Conservation (phyloP, 768 basidiomycete genomes). For the Leucocoprinus birnbaumii region DNA sequence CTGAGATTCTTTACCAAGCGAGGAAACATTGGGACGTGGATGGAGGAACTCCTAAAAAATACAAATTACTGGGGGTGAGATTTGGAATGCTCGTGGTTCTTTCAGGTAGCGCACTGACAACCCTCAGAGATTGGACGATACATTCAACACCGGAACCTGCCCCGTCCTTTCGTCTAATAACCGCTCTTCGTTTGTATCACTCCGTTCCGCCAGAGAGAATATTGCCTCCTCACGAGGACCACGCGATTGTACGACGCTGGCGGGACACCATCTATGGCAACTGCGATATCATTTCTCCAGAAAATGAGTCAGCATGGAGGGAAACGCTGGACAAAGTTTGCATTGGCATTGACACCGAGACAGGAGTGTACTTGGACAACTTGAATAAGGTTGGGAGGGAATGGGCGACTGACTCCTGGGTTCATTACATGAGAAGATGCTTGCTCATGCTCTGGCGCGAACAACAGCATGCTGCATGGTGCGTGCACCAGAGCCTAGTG, state of each 20-base stretch:
- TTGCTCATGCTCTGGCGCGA: conserved; percentile 10
- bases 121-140: conserved; percentile 74
- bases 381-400: conserved; percentile 5
- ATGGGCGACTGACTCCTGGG: conserved; percentile 7
- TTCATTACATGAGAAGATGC: conserved; percentile 8
- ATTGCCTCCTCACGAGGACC: conserved; percentile 20
- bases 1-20: conserved; percentile 46
- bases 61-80: conserved; percentile 86
- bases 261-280: conserved; percentile 47
- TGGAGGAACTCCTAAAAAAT: conserved; percentile 50
- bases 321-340: conserved; percentile 37
- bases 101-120: not conserved
- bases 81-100: not conserved
- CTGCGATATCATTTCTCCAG: conserved; percentile 39
- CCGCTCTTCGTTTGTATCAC: conserved; percentile 66
- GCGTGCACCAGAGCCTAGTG: conserved; percentile 1
- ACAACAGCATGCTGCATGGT: conserved; percentile 5
- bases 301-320: conserved; percentile 50
- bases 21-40: conserved; percentile 36
- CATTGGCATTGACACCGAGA: conserved; percentile 15
- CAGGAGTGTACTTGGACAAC: conserved; percentile 6
- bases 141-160: conserved; percentile 57
- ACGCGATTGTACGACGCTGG: conserved; percentile 45
- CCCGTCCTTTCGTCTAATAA: conserved; percentile 79
- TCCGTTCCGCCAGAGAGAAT: conserved; percentile 30